Percentiles rank a stretch among this genome's conserved stretches.
Conservation (phyloP, 129 eudicot genomes). For the Flaveria linearis region DNA sequence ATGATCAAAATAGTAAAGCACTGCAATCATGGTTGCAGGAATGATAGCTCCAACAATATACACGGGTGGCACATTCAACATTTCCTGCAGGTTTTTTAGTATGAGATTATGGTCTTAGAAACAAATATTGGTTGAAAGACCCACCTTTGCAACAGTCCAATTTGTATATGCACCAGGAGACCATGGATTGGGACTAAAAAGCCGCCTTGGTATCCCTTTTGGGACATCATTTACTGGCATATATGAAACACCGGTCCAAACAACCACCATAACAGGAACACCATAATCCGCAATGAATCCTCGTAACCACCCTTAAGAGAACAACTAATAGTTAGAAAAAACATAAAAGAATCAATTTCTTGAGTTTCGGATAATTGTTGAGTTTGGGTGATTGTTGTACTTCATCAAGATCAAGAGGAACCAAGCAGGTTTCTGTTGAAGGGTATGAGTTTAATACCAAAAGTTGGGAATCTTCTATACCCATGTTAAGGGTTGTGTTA, state of each 20-base stretch:
- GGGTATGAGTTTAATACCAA: background rate
- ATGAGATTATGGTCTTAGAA: conserved; percentile 11
- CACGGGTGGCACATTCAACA: conserved; percentile 82
- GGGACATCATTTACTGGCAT: conserved; percentile 87
- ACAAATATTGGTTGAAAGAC: background rate
- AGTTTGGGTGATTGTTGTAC: background rate
- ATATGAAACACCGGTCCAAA: conserved; percentile 90
- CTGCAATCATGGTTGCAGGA: conserved; percentile 99
- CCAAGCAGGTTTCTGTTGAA: background rate
- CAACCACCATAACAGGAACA: conserved; percentile 92
- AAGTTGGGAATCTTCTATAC: background rate
- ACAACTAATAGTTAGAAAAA: conserved; percentile 24
- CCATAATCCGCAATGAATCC: conserved; percentile 95
- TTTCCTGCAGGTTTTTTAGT: conserved; percentile 54
- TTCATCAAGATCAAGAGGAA: conserved; percentile 12
- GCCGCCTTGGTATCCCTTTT: conserved; percentile 86
- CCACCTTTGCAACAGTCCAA: conserved; percentile 94
- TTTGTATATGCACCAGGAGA: conserved; percentile 90
- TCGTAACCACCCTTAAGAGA: conserved; percentile 76
- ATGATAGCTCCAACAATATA: conserved; percentile 90
- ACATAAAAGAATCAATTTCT: background rate
- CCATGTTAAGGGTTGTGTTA: background rate
- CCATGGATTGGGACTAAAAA: conserved; percentile 97
- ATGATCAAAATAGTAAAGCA: conserved; percentile 94
- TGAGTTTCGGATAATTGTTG: background rate